Conservation (phyloP, 1,284 basidiomycete genomes). For the Cutaneotrichosporon sp. region DNA sequence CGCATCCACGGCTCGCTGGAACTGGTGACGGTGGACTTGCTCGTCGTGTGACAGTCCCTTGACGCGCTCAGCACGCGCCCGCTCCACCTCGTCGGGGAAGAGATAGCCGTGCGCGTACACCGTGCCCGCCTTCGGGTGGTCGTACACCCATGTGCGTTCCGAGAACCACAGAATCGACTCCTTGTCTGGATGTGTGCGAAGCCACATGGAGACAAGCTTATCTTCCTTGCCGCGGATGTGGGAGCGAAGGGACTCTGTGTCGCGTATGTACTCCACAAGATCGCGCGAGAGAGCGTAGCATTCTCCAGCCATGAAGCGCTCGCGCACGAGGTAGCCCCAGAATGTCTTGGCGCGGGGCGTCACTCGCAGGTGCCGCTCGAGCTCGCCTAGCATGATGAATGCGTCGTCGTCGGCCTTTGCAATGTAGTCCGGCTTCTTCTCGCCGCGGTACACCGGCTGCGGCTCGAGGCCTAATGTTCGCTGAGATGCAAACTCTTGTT, state of each 20-base stretch:
- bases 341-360: slow-evolving; percentile 69
- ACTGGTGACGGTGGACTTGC: slow-evolving; percentile 23
- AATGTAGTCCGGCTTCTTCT: slow-evolving; percentile 70
- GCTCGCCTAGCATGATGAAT: slow-evolving; percentile 87
- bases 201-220: slow-evolving; percentile 89
- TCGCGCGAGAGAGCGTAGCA: slow-evolving; percentile 86
- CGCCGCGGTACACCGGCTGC: slow-evolving; percentile 32
- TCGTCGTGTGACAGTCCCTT: slow-evolving; percentile 23
- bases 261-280: slow-evolving; percentile 82
- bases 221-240: slow-evolving; percentile 84
- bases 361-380: slow-evolving; percentile 76
- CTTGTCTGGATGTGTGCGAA: slow-evolving; percentile 77
- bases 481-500: slow-evolving; percentile 3
- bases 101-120: slow-evolving; percentile 96
- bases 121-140: slow-evolving; percentile 88
- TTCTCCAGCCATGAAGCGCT: slow-evolving; percentile 94
- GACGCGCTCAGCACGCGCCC: slow-evolving; percentile 54
- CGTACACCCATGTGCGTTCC: slow-evolving; percentile 96
- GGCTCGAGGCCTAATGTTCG: neutral
- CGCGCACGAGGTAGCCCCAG: slow-evolving; percentile 94
- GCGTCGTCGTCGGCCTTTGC: slow-evolving; percentile 92
- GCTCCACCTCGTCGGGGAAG: slow-evolving; percentile 83
- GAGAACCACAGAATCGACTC: slow-evolving; percentile 78
- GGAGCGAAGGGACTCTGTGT: slow-evolving; percentile 62
- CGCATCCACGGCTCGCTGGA: slow-evolving; percentile 45